phyloP scores from a whole-genome alignment of 345 rosid species.

The Limnanthes douglasii region DNA sequence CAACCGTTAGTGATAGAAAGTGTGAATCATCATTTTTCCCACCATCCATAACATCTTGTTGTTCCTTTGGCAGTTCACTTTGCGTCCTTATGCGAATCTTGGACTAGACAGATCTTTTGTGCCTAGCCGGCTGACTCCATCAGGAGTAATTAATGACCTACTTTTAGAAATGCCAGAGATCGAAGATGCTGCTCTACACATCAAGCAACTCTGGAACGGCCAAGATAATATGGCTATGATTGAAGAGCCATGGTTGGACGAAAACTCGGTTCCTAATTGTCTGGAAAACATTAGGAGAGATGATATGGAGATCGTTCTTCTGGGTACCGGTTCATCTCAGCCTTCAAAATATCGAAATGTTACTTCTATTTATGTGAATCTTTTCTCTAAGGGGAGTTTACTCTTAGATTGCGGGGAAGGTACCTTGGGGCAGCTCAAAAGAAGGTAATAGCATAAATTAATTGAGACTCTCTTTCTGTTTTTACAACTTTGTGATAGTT shows the following conservation, averaged over 20 bases:
- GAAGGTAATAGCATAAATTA: slow-evolving; percentile 32
- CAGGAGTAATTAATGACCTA: slow-evolving; percentile 42
- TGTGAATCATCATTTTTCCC: too few relatives aligned
- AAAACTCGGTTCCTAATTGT: slow-evolving; percentile 48
- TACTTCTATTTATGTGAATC: slow-evolving; percentile 56
- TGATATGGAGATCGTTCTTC: slow-evolving; percentile 79
- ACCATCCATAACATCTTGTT: background rate
- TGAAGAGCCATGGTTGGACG: slow-evolving; percentile 68
- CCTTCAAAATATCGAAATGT: slow-evolving; percentile 95
- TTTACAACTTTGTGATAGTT: background rate
- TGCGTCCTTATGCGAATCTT: slow-evolving; percentile 74
- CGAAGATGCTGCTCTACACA: slow-evolving; percentile 37
- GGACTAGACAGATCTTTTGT: slow-evolving; percentile 67
- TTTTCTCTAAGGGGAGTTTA: slow-evolving; percentile 65
- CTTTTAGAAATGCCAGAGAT: slow-evolving; percentile 65
- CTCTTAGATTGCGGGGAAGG: slow-evolving; percentile 96
- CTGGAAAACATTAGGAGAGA: slow-evolving; percentile 62
- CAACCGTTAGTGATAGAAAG: too few relatives aligned
- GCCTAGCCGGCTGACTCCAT: slow-evolving; percentile 28
- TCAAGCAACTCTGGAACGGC: slow-evolving; percentile 38
- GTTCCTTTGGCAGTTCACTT: slow-evolving; percentile 40
- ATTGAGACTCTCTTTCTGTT: background rate
- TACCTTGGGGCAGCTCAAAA: slow-evolving; percentile 83
- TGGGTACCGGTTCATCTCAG: slow-evolving; percentile 97
- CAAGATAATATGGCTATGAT: slow-evolving; percentile 19